Evolutionary conservation across 1,284 basidiomycete genomes (phyloP), one percentile per base, ranked within the genome.

Genomic region (Exobasidium rhododendri): DNA sequence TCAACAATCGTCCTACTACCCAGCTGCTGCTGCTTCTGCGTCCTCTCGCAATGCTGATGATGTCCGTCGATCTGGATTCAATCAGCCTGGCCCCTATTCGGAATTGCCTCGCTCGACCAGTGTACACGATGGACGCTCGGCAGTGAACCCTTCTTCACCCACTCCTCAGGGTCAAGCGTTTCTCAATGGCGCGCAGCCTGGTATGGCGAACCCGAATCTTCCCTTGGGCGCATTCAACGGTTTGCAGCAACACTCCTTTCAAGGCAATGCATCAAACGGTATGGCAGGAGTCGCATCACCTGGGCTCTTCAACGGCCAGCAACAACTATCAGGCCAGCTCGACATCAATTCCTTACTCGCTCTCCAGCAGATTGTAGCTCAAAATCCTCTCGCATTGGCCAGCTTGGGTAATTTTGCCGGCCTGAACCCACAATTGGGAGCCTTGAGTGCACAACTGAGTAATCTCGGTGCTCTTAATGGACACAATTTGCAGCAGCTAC

Each of bases 311-410:
- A 40, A 40, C 17, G 17, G 17, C 35, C 35, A 40, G 35, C 50
- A 61, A 56, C 69, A 65, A 22, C 46, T 51, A 5, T 13, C 58
- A 0, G 30, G 63, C 2, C 65, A 62, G 20, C 56, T 64, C 2
- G 76, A 78, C 58, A 66, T 78, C 59, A 73, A 73, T 4, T 75
- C 73, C 4, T 71, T 73, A 22, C 62, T 78, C n/a, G 76, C 76
- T n/a, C 60, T 78, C 22, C 76, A 78, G 62, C 74, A 78, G 55
- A 65, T 78, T 11, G 61, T 78, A 14, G 64, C 69, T 35, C 68
- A 66, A 63, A 78, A 76, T 30, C 75, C 76, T 7, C 57, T 73
- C 17, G 74, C 71, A 5, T 47, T 62, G 47, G 60, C 50, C 13
- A 26, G 29, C 24, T 26, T 59, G n/a, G 45, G 49, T 30, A 32